Percentiles rank a stretch among this genome's conserved stretches.
Evolutionary conservation across 2,329 filamentous ascomycete genomes (phyloP).

Genomic region (Cercospora sojina): DNA sequence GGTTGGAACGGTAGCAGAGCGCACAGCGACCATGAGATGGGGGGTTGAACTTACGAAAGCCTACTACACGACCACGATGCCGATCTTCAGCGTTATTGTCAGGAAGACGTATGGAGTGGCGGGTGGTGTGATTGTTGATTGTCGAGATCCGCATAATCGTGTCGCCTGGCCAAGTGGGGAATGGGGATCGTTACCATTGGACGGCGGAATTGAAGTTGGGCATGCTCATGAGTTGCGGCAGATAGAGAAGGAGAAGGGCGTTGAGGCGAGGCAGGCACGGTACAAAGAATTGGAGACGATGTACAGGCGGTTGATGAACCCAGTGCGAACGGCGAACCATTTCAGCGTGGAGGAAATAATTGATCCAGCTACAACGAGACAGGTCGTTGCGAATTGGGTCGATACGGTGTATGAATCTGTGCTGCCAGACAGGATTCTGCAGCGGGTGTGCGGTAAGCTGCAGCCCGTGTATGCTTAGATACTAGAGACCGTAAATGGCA

Average conservation of each 20-base stretch:
- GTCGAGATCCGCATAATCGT: constrained; percentile 59
- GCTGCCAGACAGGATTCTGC: constrained; percentile 51
- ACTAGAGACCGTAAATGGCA: not conserved
- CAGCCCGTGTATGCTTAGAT: constrained; percentile 33
- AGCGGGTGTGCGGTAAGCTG: constrained; percentile 39
- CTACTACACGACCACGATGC: constrained; percentile 62
- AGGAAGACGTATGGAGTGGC: constrained; percentile 63
- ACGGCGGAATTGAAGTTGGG: constrained; percentile 64
- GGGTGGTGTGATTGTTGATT: constrained; percentile 64
- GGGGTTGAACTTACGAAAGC: constrained; percentile 61
- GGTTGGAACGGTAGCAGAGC: constrained; percentile 62
- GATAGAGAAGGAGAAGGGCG: constrained; percentile 52
- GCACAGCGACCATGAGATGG: constrained; percentile 64
- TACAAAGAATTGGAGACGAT: constrained; percentile 61
- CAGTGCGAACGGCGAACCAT: constrained; percentile 61
- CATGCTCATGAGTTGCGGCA: constrained; percentile 61
- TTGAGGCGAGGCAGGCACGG: constrained; percentile 48
- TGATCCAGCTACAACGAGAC: constrained; percentile 59
- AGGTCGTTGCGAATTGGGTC: constrained; percentile 57
- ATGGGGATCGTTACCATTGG: constrained; percentile 62
- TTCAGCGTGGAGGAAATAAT: constrained; percentile 66
- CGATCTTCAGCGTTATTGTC: constrained; percentile 63
- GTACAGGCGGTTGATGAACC: constrained; percentile 63
- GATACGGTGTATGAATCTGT: constrained; percentile 57
- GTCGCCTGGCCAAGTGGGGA: constrained; percentile 64